phyloP scores from a whole-genome alignment of 2,329 filamentous ascomycete genomes.

The Grosmannia serpens region DNA sequence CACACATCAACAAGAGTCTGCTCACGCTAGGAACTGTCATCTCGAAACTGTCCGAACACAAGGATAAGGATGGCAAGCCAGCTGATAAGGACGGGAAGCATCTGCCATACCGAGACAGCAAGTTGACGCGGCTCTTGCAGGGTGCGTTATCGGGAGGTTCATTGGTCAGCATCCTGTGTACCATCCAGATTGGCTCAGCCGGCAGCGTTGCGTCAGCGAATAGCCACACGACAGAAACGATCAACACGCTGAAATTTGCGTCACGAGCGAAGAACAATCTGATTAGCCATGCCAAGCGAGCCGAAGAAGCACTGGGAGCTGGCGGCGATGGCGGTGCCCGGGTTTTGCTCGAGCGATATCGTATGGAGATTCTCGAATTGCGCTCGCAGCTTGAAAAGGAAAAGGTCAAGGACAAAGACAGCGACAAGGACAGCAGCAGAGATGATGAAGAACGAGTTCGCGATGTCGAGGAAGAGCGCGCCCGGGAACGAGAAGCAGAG shows the following conservation, averaged over 20 bases:
- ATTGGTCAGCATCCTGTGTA: conserved; percentile 93
- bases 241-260: conserved; percentile 95
- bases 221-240: conserved; percentile 73
- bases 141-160: conserved; percentile 87
- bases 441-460: conserved; percentile 48
- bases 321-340: conserved; percentile 78
- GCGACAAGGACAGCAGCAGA: background rate
- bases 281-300: conserved; percentile 89
- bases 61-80: conserved; percentile 65
- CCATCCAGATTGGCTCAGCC: conserved; percentile 76
- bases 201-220: conserved; percentile 59
- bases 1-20: conserved; percentile 97
- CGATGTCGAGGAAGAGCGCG: conserved; percentile 61
- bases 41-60: conserved; percentile 77
- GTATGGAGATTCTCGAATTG: conserved; percentile 81
- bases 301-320: conserved; percentile 72
- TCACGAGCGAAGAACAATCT: conserved; percentile 96
- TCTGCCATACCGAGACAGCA: conserved; percentile 93
- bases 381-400: conserved; percentile 71
- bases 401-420: conserved; percentile 35
- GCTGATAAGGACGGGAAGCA: conserved; percentile 81
- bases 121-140: conserved; percentile 85
- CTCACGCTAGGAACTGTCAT: conserved; percentile 94
- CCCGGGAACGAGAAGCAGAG: conserved; percentile 66
- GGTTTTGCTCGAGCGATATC: conserved; percentile 83